Percentiles rank a stretch among this genome's conserved stretches.
Evolutionary conservation across 352 stramenopile species (phyloP).

Genomic region (Pythium aphanidermatum): DNA sequence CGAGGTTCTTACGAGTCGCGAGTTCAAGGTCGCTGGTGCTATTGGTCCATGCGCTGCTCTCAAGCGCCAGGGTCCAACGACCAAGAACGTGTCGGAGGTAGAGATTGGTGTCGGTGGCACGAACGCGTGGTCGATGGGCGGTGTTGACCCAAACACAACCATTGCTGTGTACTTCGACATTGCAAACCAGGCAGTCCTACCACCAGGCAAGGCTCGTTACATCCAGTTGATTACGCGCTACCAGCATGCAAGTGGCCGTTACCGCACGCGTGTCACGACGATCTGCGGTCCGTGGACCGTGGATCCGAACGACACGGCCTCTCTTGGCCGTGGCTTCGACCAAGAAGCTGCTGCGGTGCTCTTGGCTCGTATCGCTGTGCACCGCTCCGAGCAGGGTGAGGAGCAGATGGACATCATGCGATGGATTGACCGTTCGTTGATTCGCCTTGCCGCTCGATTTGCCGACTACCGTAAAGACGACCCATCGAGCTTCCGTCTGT

Average conservation of each 20-base stretch:
- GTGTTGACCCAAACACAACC: constrained; percentile 96
- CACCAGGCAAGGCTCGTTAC: constrained; percentile 91
- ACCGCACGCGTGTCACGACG: constrained; percentile 96
- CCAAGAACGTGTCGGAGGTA: constrained; percentile 95
- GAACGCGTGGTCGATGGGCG: constrained; percentile 95
- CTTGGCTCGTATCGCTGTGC: constrained; percentile 87
- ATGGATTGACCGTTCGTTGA: constrained; percentile 95
- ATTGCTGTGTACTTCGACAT: constrained; percentile 99
- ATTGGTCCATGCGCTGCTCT: constrained; percentile 96
- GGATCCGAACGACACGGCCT: constrained; percentile 89
- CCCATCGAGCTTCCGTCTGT: constrained; percentile 94
- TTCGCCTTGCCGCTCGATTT: constrained; percentile 98
- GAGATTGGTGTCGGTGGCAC: constrained; percentile 92
- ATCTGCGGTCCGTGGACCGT: constrained; percentile 94
- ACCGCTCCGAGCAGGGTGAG: constrained; percentile 80
- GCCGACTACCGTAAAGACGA: constrained; percentile 98
- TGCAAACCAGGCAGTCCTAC: constrained; percentile 69
- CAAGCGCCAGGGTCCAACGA: constrained; percentile 89
- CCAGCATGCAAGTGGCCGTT: constrained; percentile 94
- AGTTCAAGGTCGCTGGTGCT: constrained; percentile 98
- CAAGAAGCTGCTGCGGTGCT: constrained; percentile 98
- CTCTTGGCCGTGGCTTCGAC: constrained; percentile 96
- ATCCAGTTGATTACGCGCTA: constrained; percentile 99
- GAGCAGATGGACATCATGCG: constrained; percentile 88
- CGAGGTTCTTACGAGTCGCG: constrained; percentile 95